Conservation (phyloP, 2,329 filamentous ascomycete genomes). For the Chaetomium strumarium region DNA sequence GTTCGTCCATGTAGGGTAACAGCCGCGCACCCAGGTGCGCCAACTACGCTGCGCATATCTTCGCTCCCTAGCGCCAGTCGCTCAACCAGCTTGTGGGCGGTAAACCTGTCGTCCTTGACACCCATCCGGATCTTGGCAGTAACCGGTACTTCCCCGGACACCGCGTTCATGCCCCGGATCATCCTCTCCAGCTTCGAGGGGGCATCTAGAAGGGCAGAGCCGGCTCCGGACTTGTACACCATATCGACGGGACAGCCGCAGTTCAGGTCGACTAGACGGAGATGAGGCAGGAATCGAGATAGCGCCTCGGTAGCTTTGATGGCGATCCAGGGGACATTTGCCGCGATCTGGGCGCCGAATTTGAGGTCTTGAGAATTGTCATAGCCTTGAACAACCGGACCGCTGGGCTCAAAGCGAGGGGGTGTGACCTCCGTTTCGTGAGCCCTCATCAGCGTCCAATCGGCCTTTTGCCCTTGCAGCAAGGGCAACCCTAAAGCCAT, state of each 20-base stretch:
- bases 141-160: constrained; percentile 85
- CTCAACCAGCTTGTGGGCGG: constrained; percentile 73
- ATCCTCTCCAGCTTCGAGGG: constrained; percentile 89
- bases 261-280: constrained; percentile 91
- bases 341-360: constrained; percentile 89
- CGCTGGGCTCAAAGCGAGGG: constrained; percentile 57
- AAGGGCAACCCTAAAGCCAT: constrained; percentile 93
- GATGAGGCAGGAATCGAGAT: constrained; percentile 67
- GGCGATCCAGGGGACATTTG: constrained; percentile 85
- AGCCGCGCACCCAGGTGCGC: constrained; percentile 82
- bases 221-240: constrained; percentile 80
- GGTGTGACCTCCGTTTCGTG: constrained; percentile 75
- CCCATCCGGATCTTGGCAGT: constrained; percentile 94
- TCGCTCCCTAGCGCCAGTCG: constrained; percentile 74
- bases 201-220: constrained; percentile 85
- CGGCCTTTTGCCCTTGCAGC: constrained; percentile 80
- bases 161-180: constrained; percentile 89
- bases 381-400: constrained; percentile 63
- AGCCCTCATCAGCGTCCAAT: constrained; percentile 93
- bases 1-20: constrained; percentile 91
- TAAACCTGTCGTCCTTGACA: constrained; percentile 72
- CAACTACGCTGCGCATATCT: constrained; percentile 63
- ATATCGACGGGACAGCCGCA: constrained; percentile 97
- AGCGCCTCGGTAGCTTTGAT: constrained; percentile 83
- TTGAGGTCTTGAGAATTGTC: constrained; percentile 76